Base-by-base conservation (phyloP, 352 stramenopile species). In the Phytopythium chamaehyphon region DNA sequence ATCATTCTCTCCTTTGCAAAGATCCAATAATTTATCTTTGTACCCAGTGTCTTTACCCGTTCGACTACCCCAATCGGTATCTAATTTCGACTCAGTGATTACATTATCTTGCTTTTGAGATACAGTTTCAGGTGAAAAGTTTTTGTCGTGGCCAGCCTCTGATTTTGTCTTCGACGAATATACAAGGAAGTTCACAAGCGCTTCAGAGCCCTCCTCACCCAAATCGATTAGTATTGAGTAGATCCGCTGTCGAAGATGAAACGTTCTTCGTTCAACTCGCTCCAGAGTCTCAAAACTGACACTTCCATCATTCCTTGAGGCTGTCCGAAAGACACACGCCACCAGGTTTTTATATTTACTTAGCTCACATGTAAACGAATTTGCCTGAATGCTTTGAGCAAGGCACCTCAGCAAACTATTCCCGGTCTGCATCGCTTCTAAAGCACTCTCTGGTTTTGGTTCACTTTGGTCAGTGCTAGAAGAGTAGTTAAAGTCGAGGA, bases 191-290 rank as follows among this genome's bases (percentile, higher is more conserved):
- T 42, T 6, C 40, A 21, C 45, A 18, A 83, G 26, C 26, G 81
- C 67, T 6, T 37, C 19, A 10, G 68, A 45, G 3, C 47, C 64
- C 40, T 69, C 68, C 7, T 77, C 60, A 11, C 55, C 57, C 28
- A 76, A 47, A 11, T 69, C 64, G 9, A 79, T 36, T 22, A 81
- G 42, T 16, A 76, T 57, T 19, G 59, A 36, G 33, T 83, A 80
- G 0, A 88, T 19, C 36, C 83, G 71, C 21, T 80, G 62, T 6
- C 73, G 73, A 15, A 89, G 40, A 28, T 62, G 21, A 48, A 44
- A 60, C n/a, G 76, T 49, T 38, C 73, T 66, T 8, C 59, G 64
- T 28, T 90, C 77, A 9, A 73, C 54, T 9, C 57, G 49, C 5
- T 42, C 52, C 12, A 79, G 57, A 1, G 71, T 76, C 2, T 56